phyloP scores from a whole-genome alignment of 768 basidiomycete species.

The Boletus speciosus region DNA sequence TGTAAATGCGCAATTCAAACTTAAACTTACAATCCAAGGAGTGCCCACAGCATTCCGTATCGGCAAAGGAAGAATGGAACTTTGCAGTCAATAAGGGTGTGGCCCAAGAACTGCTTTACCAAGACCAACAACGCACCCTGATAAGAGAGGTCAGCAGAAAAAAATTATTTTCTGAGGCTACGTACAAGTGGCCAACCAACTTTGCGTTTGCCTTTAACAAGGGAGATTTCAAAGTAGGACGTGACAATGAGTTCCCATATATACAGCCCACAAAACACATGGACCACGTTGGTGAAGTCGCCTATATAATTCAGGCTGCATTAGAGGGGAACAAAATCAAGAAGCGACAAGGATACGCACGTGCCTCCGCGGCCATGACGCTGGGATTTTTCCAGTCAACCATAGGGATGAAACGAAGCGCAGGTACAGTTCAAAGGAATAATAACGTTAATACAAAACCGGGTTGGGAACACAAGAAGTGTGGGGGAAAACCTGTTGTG shows the following conservation, averaged over 20 bases:
- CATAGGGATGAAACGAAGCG: slow-evolving; percentile 20
- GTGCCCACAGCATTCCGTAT: slow-evolving; percentile 66
- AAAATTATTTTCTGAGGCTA: slow-evolving; percentile 4
- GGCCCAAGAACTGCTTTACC: neutral
- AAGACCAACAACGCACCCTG: slow-evolving; percentile 15
- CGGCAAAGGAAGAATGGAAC: slow-evolving; percentile 70
- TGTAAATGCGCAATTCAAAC: slow-evolving; percentile 1
- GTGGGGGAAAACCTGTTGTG: slow-evolving; percentile 2
- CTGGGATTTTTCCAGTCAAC: slow-evolving; percentile 24
- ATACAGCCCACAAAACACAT: slow-evolving; percentile 62
- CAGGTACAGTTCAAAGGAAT: slow-evolving; percentile 9
- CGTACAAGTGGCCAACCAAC: slow-evolving; percentile 71
- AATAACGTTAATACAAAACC: slow-evolving; percentile 5
- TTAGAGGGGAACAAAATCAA: neutral
- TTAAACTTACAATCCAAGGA: slow-evolving; percentile 57
- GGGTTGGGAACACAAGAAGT: slow-evolving; percentile 2
- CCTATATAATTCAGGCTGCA: slow-evolving; percentile 32
- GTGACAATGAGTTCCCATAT: slow-evolving; percentile 67
- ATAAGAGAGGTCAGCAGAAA: slow-evolving; percentile 4
- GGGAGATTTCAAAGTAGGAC: slow-evolving; percentile 63
- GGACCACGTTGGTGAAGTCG: slow-evolving; percentile 57
- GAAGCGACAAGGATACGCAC: slow-evolving; percentile 14
- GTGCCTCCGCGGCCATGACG: slow-evolving; percentile 20
- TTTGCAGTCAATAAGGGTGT: slow-evolving; percentile 16
- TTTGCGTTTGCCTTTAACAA: slow-evolving; percentile 52